phyloP scores from a whole-genome alignment of 495 filamentous ascomycete genomes.

The Trichoderma asperelloides region DNA sequence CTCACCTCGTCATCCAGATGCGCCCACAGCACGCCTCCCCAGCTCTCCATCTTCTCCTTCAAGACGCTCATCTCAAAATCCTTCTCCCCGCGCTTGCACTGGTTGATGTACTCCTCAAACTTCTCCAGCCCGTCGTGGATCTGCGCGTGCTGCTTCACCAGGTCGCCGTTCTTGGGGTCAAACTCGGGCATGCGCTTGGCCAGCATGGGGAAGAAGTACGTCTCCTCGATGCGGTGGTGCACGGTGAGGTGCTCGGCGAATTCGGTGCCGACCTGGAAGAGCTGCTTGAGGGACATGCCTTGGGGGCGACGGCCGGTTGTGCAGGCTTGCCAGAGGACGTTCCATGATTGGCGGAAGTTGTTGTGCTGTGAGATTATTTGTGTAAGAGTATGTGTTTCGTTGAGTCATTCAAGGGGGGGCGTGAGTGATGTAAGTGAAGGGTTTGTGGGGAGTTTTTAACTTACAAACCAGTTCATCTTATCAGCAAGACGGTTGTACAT shows the following conservation, averaged over 20 bases:
- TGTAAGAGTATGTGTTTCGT: conserved; percentile 10
- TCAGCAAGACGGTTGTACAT: conserved; percentile 65
- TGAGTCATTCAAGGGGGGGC: conserved; percentile 13
- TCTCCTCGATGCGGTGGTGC: conserved; percentile 83
- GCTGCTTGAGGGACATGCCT: conserved; percentile 47
- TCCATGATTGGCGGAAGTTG: conserved; percentile 69
- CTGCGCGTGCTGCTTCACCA: conserved; percentile 68
- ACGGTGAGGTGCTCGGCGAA: conserved; percentile 61
- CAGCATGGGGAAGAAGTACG: conserved; percentile 70
- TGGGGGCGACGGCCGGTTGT: conserved; percentile 41
- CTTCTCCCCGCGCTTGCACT: conserved; percentile 53
- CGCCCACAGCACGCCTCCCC: conserved; percentile 57
- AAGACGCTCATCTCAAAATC: conserved; percentile 61
- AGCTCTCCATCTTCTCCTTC: conserved; percentile 56
- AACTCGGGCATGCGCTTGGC: conserved; percentile 79
- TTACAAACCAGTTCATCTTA: conserved; percentile 66
- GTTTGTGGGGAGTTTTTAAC: not conserved
- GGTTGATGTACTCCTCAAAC: conserved; percentile 57
- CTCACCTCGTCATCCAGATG: conserved; percentile 70
- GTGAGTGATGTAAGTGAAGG: conserved; percentile 8
- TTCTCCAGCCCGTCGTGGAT: conserved; percentile 77
- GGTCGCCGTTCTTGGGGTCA: conserved; percentile 31
- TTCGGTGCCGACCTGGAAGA: conserved; percentile 52
- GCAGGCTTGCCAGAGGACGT: conserved; percentile 53
- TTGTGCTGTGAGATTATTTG: conserved; percentile 47